Evolutionary conservation across 2,329 filamentous ascomycete genomes (phyloP), one percentile per base, ranked within the genome.

Genomic region (Exophiala spinifera): DNA sequence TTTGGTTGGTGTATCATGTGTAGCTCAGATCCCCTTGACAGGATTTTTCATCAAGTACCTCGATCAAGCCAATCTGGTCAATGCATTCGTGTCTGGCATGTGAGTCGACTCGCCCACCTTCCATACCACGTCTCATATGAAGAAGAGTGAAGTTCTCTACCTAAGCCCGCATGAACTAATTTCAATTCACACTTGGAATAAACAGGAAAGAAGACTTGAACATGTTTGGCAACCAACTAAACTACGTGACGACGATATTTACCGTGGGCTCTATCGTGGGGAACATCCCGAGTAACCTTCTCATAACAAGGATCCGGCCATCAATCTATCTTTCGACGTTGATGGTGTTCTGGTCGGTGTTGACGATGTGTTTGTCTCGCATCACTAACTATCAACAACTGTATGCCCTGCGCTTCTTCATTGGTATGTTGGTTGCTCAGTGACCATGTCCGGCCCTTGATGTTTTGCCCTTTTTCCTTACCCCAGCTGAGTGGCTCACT

Each of bases 21-120:
- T n/a, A n/a, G n/a, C n/a, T n/a, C 25, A 15, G 43, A 13, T 19
- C 8, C 10, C 6, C n/a, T 5, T 6, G 28, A 36, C 63, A 42
- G 64, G 65, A 0, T 67, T 66, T 31, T 66, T 67, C 33, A 51
- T 67, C 36, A 50, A 55, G 61, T 79, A 81, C 54, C 73, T 82
- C 10, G 78, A 81, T 56, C 78, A 81, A 57, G 68, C 75, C 2
- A 81, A 81, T 49, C 70, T 81, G 45, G 81, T 77, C 80, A 60
- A 55, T 51, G 51, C 51, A 1, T 55, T 55, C 47, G 51, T 55
- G 7, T 55, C 51, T 6, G 51, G 51, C 14, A 51, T 55, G 53
- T 55, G 34, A 52, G 53, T 42, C 25, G n/a, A 62, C 34, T 8
- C 23, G 23, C 4, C 23, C n/a, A n/a, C n/a, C n/a, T n/a, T 7